Evolutionary conservation across 306 rosid genomes (phyloP).

Genomic region (Senna tora): DNA sequence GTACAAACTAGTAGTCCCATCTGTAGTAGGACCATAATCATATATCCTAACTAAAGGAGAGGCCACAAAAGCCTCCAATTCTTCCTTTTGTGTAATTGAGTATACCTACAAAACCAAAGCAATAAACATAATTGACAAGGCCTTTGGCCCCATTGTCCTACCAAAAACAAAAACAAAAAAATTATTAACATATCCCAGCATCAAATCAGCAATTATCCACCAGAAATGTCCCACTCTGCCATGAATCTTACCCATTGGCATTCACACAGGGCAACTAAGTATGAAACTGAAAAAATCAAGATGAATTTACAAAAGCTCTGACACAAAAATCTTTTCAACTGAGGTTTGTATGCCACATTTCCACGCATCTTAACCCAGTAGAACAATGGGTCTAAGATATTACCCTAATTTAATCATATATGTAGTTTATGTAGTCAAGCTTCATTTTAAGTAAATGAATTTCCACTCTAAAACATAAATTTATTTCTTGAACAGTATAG

Average conservation of each 20-base stretch:
- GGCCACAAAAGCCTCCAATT: constrained; percentile 67
- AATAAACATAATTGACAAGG: neutral
- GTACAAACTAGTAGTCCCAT: constrained; percentile 43
- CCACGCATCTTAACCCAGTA: constrained; percentile 12
- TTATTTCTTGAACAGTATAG: constrained; percentile 22
- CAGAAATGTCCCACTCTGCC: constrained; percentile 1
- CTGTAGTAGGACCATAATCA: constrained; percentile 52
- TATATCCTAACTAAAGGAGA: constrained; percentile 55
- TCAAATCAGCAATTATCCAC: constrained; percentile 31
- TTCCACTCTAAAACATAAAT: constrained; percentile 2
- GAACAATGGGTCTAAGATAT: constrained; percentile 24
- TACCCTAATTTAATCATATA: constrained; percentile 7
- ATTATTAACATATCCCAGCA: constrained; percentile 14
- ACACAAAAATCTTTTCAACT: neutral
- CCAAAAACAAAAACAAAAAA: neutral
- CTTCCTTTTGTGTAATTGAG: constrained; percentile 57
- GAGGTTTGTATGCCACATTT: neutral
- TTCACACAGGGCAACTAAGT: neutral
- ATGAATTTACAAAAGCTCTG: neutral
- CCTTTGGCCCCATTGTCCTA: too few species aligned
- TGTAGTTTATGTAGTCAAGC: constrained; percentile 6
- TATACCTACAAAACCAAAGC: constrained; percentile 63
- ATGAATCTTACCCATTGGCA: constrained; percentile 17
- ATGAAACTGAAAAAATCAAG: neutral
- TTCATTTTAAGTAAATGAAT: neutral